Conservation (phyloP, 176 grass and related monocot genomes). For the Calamus simplicifolius region DNA sequence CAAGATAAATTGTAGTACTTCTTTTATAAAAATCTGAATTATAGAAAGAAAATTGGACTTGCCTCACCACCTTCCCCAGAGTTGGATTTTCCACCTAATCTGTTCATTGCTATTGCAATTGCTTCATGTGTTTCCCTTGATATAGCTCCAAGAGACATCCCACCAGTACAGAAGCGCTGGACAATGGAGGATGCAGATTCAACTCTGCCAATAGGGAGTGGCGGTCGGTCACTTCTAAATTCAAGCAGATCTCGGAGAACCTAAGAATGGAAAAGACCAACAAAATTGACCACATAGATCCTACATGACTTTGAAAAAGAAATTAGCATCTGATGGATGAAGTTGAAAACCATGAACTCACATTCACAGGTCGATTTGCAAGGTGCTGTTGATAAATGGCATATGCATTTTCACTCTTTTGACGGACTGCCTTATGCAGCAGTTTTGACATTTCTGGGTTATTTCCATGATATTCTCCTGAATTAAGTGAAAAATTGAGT, state of each 20-base stretch:
- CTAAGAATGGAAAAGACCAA: slow-evolving; percentile 28
- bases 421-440: slow-evolving; percentile 90
- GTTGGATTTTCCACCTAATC: slow-evolving; percentile 95
- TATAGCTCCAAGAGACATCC: slow-evolving; percentile 99
- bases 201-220: slow-evolving; percentile 95
- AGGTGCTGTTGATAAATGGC: slow-evolving; percentile 97
- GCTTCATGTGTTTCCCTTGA: slow-evolving; percentile 99
- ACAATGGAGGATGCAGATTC: slow-evolving; percentile 91
- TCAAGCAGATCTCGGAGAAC: slow-evolving; percentile 99
- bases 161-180: slow-evolving; percentile 96
- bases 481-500: slow-evolving; percentile 6
- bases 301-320: neutral
- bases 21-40: slow-evolving; percentile 9
- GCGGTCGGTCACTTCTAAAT: slow-evolving; percentile 57
- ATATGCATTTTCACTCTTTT: slow-evolving; percentile 92
- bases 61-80: slow-evolving; percentile 99
- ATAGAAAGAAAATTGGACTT: slow-evolving; percentile 24
- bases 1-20: no score
- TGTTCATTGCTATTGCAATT: slow-evolving; percentile 99
- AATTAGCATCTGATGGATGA: neutral
- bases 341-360: slow-evolving; percentile 42
- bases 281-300: neutral
- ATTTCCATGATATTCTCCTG: slow-evolving; percentile 98
- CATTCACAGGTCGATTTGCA: slow-evolving; percentile 96
- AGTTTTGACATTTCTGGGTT: slow-evolving; percentile 99